Evolutionary conservation across 164 flowering plant genomes (phyloP).

Genomic region (Macadamia tetraphylla): DNA sequence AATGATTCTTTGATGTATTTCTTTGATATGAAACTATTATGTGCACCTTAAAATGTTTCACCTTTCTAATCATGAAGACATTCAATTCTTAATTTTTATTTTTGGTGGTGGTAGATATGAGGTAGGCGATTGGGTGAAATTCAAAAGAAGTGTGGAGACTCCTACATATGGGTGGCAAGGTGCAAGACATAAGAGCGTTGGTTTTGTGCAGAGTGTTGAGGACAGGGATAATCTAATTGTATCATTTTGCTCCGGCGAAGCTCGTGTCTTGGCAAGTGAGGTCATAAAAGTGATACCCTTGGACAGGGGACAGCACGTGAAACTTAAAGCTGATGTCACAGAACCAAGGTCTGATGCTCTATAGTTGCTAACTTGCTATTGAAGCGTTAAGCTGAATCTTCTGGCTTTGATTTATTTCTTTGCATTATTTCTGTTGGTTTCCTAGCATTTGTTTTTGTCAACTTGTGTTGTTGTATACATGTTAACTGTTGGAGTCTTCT

Average conservation of each 20-base stretch:
- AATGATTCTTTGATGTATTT: conserved; percentile 2
- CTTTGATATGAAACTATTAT: not conserved
- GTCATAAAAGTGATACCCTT: conserved; percentile 85
- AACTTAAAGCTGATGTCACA: conserved; percentile 72
- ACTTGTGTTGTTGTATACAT: no score
- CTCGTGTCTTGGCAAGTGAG: conserved; percentile 71
- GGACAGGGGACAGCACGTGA: conserved; percentile 97
- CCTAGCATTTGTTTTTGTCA: no score
- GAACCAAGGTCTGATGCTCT: conserved; percentile 71
- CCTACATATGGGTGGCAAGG: conserved; percentile 99
- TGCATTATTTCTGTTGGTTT: no score
- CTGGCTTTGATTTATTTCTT: no score
- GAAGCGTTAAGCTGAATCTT: no score
- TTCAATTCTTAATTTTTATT: conserved; percentile 1
- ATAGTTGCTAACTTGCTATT: no score
- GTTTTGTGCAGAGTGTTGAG: conserved; percentile 77
- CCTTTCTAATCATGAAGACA: conserved; percentile 1
- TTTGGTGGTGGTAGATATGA: conserved; percentile 48
- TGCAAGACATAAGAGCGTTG: conserved; percentile 82
- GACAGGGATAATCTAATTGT: conserved; percentile 75
- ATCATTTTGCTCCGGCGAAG: conserved; percentile 94
- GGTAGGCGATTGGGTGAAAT: conserved; percentile 96
- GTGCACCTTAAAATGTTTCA: not conserved
- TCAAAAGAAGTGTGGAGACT: conserved; percentile 58
- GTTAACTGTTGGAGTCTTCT: no score